Evolutionary conservation across 106 monocot species (phyloP).

Genomic region (Dioscorea zingiberensis): DNA sequence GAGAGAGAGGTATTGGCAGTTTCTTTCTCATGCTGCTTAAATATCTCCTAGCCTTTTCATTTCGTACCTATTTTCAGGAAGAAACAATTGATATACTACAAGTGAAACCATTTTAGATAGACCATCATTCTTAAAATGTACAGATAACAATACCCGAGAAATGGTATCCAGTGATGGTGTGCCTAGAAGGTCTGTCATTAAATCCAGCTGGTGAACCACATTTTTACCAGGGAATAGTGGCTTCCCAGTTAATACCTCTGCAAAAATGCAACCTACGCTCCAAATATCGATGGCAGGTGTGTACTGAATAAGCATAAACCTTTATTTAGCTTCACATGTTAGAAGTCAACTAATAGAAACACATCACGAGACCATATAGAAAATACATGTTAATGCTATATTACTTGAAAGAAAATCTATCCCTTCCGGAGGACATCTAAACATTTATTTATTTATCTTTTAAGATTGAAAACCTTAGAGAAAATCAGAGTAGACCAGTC

Average conservation of each 20-base stretch:
- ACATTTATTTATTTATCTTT: too few relatives aligned
- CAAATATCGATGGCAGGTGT: slow-evolving; percentile 58
- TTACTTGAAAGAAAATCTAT: too few relatives aligned
- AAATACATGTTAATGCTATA: too few relatives aligned
- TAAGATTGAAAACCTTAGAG: too few relatives aligned
- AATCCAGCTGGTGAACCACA: slow-evolving; percentile 35
- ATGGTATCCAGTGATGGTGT: slow-evolving; percentile 46
- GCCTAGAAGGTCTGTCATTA: slow-evolving; percentile 36
- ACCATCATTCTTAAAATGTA: too few relatives aligned
- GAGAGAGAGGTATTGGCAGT: slow-evolving; percentile 26
- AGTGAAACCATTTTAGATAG: too few relatives aligned
- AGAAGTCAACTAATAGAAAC: too few relatives aligned
- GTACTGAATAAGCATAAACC: slow-evolving; percentile 23
- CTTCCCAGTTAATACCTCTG: slow-evolving; percentile 49
- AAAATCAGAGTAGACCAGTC: too few relatives aligned
- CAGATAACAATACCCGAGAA: slow-evolving; percentile 24
- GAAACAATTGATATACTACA: background rate
- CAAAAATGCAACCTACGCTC: slow-evolving; percentile 62
- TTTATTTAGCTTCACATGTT: too few relatives aligned
- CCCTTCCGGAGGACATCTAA: too few relatives aligned
- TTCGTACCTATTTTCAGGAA: slow-evolving; percentile 24
- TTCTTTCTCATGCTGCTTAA: slow-evolving; percentile 53
- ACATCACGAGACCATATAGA: too few relatives aligned
- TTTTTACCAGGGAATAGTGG: slow-evolving; percentile 59
- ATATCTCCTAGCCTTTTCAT: slow-evolving; percentile 54